Evolutionary conservation across 139 green algal species (phyloP), one percentile per base, ranked within the genome.

Genomic region (Protoeuglena noctilucae): DNA sequence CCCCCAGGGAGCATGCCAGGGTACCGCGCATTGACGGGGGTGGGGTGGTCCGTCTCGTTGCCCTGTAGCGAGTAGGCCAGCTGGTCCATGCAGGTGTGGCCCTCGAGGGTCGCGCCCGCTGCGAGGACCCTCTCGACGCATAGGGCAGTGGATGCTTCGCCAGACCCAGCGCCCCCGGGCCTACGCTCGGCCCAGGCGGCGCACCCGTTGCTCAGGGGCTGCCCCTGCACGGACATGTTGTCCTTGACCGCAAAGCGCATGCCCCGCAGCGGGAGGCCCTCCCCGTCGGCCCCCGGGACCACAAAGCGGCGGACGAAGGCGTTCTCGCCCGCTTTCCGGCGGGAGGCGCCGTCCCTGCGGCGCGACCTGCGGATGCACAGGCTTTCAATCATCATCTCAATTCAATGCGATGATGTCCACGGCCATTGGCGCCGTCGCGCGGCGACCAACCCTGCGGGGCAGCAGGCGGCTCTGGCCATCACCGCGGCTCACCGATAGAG

Each of bases 41-140:
- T 63, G n/a, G 67, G 66, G 51, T 79, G 88, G 2, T 81, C 80
- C 0, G 72, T 73, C 40, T 81, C 63, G 0, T 76, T 85, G 29
- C 82, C 82, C 40, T 86, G 76, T 39, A 92, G 77, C 16, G 80
- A 80, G 4, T 68, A 71, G 0, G 82, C 82, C 72, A 89, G 88
- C 61, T 92, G 80, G 60, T 92, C 82, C 69, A 89, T 70, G 67
- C 87, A 86, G 21, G 77, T 85, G 55, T 92, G 89, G 47, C 82
- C 80, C 21, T 87, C 48, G 19, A 72, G 68, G 28, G 86, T 66
- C 22, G 49, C 75, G 4, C 79, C 79, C 82, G 76, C 7, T n/a
- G 4, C n/a, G 19, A 46, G 34, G 27, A 57, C 16, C 39, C 55
- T 51, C 27, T 50, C 72, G 79, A 79, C 63, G 63, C 72, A 22